Evolutionary conservation across 148 eudicot genomes (phyloP).

Genomic region (Drosera capensis): DNA sequence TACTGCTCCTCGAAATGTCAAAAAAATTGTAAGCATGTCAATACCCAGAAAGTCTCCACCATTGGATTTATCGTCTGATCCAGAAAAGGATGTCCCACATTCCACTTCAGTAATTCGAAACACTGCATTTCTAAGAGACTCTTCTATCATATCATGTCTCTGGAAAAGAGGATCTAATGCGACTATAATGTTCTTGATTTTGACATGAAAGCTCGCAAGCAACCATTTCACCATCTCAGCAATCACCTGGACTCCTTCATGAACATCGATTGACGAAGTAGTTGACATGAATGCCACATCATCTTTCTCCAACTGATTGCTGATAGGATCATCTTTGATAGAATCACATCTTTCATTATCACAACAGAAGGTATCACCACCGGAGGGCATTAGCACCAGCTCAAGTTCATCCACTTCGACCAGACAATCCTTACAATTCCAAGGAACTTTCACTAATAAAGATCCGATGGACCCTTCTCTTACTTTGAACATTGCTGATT

Average conservation of each 20-base stretch:
- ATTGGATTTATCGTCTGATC: too few species aligned
- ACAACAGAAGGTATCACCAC: conserved; percentile 5
- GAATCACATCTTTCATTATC: conserved; percentile 19
- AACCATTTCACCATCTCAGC: conserved; percentile 88
- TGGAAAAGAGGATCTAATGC: conserved; percentile 51
- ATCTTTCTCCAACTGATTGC: conserved; percentile 16
- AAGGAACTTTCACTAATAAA: conserved; percentile 59
- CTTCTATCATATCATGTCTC: conserved; percentile 15
- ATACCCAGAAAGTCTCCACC: conserved; percentile 40
- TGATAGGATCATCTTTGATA: conserved; percentile 7
- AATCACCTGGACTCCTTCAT: conserved; percentile 87
- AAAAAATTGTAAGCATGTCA: conserved; percentile 48
- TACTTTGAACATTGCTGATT: conserved; percentile 27
- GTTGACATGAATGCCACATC: conserved; percentile 11
- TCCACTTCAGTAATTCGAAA: conserved; percentile 59
- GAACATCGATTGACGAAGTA: conserved; percentile 42
- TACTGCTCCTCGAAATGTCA: conserved; percentile 60
- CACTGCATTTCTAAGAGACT: conserved; percentile 43
- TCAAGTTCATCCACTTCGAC: conserved; percentile 83
- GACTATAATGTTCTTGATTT: conserved; percentile 49
- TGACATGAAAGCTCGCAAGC: conserved; percentile 73
- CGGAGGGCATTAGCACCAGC: conserved; percentile 45
- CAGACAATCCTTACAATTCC: conserved; percentile 61
- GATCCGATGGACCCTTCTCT: conserved; percentile 82
- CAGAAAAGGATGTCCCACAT: conserved; percentile 66